Evolutionary conservation across 495 filamentous ascomycete species (phyloP), one percentile per base, ranked within the genome.

Genomic region (Terfezia claveryi): DNA sequence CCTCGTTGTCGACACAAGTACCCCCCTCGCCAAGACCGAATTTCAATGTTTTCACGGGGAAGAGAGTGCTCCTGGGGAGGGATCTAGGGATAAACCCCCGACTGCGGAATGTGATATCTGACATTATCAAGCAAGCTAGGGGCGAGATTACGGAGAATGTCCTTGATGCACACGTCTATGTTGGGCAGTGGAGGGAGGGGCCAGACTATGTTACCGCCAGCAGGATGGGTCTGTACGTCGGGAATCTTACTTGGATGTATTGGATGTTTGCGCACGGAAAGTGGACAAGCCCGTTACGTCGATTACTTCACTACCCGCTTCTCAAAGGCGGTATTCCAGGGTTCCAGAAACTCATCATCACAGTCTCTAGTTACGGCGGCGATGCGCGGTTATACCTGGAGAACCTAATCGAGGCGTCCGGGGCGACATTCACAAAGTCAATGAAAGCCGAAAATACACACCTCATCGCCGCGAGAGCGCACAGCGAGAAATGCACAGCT

Each of bases 371-470:
- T 67, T 99, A 99, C 64, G 83, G 84, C 36, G 91, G 91, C 16
- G 92, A 99, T 67, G 87, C 89, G 10, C 77, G 91, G 36, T 76
- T 84, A 46, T 99, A 96, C 66, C 73, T 99, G 32, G 91, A 99
- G 66, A 95, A 89, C 59, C 72, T 99, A 32, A 80, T 95, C 52
- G 77, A 70, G 49, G 86, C 86, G 16, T 70, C 82, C 3, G 92
- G 92, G 6, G 91, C 80, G 0, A 79, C 80, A 53, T 95, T 82
- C 63, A 96, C 91, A 8, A 88, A 89, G 68, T 87, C 85, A 0
- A 80, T 98, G 77, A 91, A 83, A 65, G 76, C 82, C 54, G 85
- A 93, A 51, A 96, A 96, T 62, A 96, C 88, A 0, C 91, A 98
- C 68, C 73, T 98, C 4, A 85, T 98, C 57, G 93, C 91, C 5